phyloP scores from a whole-genome alignment of 768 basidiomycete genomes.

The Gloeostereum incarnatum region DNA sequence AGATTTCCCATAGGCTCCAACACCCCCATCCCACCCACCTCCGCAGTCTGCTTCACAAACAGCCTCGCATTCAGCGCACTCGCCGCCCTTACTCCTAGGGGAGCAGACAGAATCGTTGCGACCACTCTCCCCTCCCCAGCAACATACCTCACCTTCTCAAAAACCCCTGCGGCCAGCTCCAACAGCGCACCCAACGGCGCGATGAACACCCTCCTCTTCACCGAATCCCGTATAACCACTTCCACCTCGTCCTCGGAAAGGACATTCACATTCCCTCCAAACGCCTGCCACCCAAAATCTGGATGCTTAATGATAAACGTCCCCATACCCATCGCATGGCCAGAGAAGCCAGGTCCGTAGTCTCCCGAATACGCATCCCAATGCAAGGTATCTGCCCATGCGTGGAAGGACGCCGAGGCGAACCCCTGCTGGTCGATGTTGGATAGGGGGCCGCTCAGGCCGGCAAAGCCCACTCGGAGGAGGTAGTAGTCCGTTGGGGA shows the following conservation, averaged over 20 bases:
- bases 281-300: slow-evolving; percentile 53
- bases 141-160: slow-evolving; percentile 31
- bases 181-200: slow-evolving; percentile 38
- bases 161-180: slow-evolving; percentile 42
- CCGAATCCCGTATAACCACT: slow-evolving; percentile 36
- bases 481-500: slow-evolving; percentile 40
- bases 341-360: slow-evolving; percentile 52
- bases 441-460: slow-evolving; percentile 40
- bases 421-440: slow-evolving; percentile 53
- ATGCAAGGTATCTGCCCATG: slow-evolving; percentile 44
- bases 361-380: slow-evolving; percentile 55
- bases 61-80: slow-evolving; percentile 35
- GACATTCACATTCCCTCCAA: slow-evolving; percentile 37
- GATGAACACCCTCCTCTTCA: slow-evolving; percentile 41
- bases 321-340: slow-evolving; percentile 38
- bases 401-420: slow-evolving; percentile 50
- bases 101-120: slow-evolving; percentile 28
- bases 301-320: slow-evolving; percentile 40
- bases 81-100: slow-evolving; percentile 32
- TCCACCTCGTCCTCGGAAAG: slow-evolving; percentile 27
- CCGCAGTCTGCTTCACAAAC: slow-evolving; percentile 32
- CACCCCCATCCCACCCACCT: slow-evolving; percentile 23
- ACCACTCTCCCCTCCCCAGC: slow-evolving; percentile 25
- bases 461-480: slow-evolving; percentile 43
- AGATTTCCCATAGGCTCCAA: slow-evolving; percentile 29